These are phyloP conservation scores for Thalassiosira mediterranea DNA, from an alignment of 352 stramenopile genomes.

Conservation along the genomic window DNA sequence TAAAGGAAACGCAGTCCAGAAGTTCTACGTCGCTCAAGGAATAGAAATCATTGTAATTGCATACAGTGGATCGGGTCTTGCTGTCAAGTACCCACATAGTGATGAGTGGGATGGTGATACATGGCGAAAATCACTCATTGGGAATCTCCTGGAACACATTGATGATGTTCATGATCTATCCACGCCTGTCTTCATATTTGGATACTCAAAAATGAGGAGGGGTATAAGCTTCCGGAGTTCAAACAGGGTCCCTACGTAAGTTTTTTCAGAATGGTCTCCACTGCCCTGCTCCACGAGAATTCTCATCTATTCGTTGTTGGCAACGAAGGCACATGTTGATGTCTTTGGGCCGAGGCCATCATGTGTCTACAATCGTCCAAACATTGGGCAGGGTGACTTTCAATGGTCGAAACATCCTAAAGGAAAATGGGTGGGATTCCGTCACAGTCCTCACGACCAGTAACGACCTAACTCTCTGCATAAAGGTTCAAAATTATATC, in stretches of 20 bases:
- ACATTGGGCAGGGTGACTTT: conserved; percentile 30
- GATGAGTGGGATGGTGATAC: conserved; percentile 14
- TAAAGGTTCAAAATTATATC: conserved; percentile 37
- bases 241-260: not conserved
- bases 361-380: conserved; percentile 17
- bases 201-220: conserved; percentile 40
- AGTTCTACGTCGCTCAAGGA: conserved; percentile 14
- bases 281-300: no score
- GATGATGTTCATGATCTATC: conserved; percentile 3
- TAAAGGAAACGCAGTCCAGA: conserved; percentile 38
- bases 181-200: conserved; percentile 38
- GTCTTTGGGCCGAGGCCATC: conserved; percentile 13
- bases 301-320: no score
- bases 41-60: conserved; percentile 36
- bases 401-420: conserved; percentile 37
- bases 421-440: conserved; percentile 37
- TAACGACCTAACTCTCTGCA: conserved; percentile 23
- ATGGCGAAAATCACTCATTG: conserved; percentile 22
- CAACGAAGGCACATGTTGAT: conserved; percentile 30
- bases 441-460: conserved; percentile 34
- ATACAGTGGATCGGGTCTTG: conserved; percentile 24
- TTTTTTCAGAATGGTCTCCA: conserved; percentile 2
- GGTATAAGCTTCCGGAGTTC: conserved; percentile 22
- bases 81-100: conserved; percentile 14
- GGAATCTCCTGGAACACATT: conserved; percentile 4